A percentile compares a stretch with the other conserved stretches of the same genome.
Conservation (phyloP, 352 stramenopile species). For the Phytophthora tubulina region DNA sequence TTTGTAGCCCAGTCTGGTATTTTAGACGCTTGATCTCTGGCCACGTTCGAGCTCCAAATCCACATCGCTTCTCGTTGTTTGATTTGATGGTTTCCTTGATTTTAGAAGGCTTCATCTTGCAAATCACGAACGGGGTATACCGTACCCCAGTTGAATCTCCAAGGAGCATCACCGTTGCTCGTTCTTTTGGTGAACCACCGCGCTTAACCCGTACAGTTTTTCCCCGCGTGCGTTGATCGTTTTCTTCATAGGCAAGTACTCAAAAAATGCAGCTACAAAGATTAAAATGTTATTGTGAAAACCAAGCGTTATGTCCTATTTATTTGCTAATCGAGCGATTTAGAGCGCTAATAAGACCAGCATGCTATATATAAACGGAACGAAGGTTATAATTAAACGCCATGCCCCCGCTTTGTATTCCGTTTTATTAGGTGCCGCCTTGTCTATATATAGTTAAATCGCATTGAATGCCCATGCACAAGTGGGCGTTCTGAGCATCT, state of each 20-base stretch:
- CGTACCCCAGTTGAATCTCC: not conserved
- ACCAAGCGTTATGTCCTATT: too few species aligned
- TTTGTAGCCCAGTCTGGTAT: not conserved
- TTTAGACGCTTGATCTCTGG: not conserved
- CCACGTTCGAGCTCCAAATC: not conserved
- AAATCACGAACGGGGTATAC: not conserved
- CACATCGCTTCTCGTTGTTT: not conserved
- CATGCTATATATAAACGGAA: not conserved
- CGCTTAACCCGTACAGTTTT: not conserved
- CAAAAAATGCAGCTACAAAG: not conserved
- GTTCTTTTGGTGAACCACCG: not conserved
- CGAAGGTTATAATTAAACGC: not conserved
- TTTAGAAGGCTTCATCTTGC: not conserved
- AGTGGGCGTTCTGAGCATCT: constrained; percentile 7
- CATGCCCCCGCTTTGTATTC: too few species aligned
- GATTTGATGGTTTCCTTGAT: not conserved
- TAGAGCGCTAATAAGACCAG: too few species aligned
- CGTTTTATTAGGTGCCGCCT: too few species aligned
- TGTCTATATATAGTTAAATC: not conserved
- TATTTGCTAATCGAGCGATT: too few species aligned
- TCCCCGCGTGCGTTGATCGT: not conserved
- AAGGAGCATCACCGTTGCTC: not conserved
- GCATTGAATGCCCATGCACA: constrained; percentile 12
- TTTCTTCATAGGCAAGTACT: not conserved
- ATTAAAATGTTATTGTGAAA: too few species aligned